phyloP scores from a whole-genome alignment of 2,329 filamentous ascomycete species.

The Pseudomassariella vexata region DNA sequence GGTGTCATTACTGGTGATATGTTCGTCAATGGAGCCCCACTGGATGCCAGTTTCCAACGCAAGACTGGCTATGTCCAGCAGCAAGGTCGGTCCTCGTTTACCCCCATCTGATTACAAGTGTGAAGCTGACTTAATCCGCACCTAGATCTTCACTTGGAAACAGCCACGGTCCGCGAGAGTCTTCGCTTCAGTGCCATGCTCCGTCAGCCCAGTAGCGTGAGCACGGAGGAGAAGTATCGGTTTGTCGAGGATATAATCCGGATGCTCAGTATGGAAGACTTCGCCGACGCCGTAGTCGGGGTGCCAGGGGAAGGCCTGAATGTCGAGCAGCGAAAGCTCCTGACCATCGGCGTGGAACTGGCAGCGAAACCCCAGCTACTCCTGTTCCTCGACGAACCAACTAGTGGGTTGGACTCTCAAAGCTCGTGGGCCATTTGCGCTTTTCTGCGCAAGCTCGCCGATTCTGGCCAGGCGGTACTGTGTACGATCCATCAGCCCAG shows the following conservation, averaged over 20 bases:
- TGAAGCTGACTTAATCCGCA: neutral
- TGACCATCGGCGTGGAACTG: slow-evolving; percentile 72
- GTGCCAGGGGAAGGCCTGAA: slow-evolving; percentile 57
- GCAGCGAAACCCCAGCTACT: slow-evolving; percentile 66
- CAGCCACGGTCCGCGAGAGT: slow-evolving; percentile 61
- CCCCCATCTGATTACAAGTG: too few relatives aligned
- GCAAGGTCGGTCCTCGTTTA: slow-evolving; percentile 29
- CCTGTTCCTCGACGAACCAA: slow-evolving; percentile 73
- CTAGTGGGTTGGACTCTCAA: slow-evolving; percentile 68
- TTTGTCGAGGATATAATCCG: slow-evolving; percentile 66
- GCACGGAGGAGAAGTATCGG: slow-evolving; percentile 55
- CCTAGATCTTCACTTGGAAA: slow-evolving; percentile 56
- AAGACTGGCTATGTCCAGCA: slow-evolving; percentile 67
- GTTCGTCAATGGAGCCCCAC: slow-evolving; percentile 58
- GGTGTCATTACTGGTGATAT: slow-evolving; percentile 66
- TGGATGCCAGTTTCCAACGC: slow-evolving; percentile 60
- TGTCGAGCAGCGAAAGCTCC: slow-evolving; percentile 39
- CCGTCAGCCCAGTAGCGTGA: slow-evolving; percentile 53
- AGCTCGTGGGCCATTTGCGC: slow-evolving; percentile 67
- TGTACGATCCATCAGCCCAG: slow-evolving; percentile 39
- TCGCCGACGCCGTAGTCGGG: slow-evolving; percentile 65
- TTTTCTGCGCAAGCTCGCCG: slow-evolving; percentile 58
- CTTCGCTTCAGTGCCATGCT: slow-evolving; percentile 59
- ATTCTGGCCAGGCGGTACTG: slow-evolving; percentile 33
- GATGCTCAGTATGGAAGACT: slow-evolving; percentile 60